Conservation (phyloP, 495 filamentous ascomycete genomes). For the Aspergillus nidulans region DNA sequence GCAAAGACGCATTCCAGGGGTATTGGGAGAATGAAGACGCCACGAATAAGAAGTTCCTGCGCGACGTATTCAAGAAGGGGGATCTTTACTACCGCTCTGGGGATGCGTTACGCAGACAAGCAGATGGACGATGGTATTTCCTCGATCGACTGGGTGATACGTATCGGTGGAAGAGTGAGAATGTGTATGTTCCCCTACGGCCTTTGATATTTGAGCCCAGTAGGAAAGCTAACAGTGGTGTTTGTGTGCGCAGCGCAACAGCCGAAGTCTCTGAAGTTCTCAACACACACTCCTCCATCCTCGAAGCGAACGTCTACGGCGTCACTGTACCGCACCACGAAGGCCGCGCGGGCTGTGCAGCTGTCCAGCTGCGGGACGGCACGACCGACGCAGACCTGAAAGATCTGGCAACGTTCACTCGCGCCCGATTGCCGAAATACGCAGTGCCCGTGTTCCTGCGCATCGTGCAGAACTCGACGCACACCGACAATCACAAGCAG, state of each 20-base stretch:
- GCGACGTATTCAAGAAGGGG: slow-evolving; percentile 67
- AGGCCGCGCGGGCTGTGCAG: slow-evolving; percentile 67
- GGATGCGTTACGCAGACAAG: slow-evolving; percentile 61
- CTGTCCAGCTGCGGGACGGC: slow-evolving; percentile 40
- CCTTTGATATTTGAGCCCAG: no score
- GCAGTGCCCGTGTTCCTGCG: slow-evolving; percentile 75
- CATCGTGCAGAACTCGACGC: slow-evolving; percentile 51
- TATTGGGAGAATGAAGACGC: slow-evolving; percentile 67
- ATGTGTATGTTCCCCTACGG: slow-evolving; percentile 62
- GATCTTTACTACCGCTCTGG: slow-evolving; percentile 74
- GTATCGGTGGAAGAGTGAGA: slow-evolving; percentile 81
- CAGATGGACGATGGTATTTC: slow-evolving; percentile 75
- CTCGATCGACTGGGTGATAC: slow-evolving; percentile 75
- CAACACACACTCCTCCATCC: slow-evolving; percentile 58
- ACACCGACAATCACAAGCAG: slow-evolving; percentile 82
- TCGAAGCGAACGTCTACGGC: slow-evolving; percentile 78
- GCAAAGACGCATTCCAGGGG: slow-evolving; percentile 57
- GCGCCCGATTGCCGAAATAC: slow-evolving; percentile 61
- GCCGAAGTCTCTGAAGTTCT: slow-evolving; percentile 69
- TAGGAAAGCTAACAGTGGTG: no score
- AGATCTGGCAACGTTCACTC: slow-evolving; percentile 48
- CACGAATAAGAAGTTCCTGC: slow-evolving; percentile 62
- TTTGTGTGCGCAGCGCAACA: slow-evolving; percentile 53
- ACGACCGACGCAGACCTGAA: slow-evolving; percentile 43
- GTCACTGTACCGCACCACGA: slow-evolving; percentile 67